Evolutionary conservation across 2,329 filamentous ascomycete genomes (phyloP).

Genomic region (Intubia oerlemansii): DNA sequence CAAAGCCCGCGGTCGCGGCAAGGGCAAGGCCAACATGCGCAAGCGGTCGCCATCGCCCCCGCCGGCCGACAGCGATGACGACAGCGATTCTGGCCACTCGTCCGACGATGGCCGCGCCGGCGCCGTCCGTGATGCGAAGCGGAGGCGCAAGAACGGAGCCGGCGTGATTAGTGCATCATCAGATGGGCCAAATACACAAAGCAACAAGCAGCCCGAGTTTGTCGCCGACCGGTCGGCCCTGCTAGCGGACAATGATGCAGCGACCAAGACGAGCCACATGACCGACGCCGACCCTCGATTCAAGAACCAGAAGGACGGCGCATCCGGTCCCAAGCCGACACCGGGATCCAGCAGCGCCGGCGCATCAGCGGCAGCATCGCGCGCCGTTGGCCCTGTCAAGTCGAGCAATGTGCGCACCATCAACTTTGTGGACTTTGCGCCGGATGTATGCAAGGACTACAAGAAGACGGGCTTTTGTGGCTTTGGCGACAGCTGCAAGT

Average conservation of each 20-base stretch:
- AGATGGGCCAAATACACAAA: constrained; percentile 7
- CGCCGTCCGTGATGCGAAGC: constrained; percentile 51
- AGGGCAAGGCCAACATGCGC: constrained; percentile 54
- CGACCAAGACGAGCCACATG: constrained; percentile 67
- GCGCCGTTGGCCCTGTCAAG: constrained; percentile 64
- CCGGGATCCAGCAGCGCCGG: constrained; percentile 1
- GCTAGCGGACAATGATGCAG: constrained; percentile 56
- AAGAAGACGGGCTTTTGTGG: constrained; percentile 37
- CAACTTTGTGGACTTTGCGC: constrained; percentile 75
- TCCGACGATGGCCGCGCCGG: constrained; percentile 34
- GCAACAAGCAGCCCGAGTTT: constrained; percentile 15
- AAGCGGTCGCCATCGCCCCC: constrained; percentile 67
- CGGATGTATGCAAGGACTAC: constrained; percentile 79
- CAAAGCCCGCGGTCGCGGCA: constrained; percentile 58
- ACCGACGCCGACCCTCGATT: constrained; percentile 2
- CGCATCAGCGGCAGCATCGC: constrained; percentile 1
- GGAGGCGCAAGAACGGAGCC: constrained; percentile 40
- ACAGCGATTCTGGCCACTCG: constrained; percentile 40
- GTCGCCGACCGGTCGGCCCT: constrained; percentile 36
- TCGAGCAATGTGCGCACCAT: constrained; percentile 79
- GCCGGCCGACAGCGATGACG: constrained; percentile 35
- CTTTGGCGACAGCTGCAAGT: constrained; percentile 61
- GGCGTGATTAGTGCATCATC: constrained; percentile 16
- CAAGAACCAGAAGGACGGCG: constrained; percentile 52
- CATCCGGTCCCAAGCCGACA: constrained; percentile 12